Conservation (phyloP, 108 stramenopile genomes). For the Skeletonema tropicum region DNA sequence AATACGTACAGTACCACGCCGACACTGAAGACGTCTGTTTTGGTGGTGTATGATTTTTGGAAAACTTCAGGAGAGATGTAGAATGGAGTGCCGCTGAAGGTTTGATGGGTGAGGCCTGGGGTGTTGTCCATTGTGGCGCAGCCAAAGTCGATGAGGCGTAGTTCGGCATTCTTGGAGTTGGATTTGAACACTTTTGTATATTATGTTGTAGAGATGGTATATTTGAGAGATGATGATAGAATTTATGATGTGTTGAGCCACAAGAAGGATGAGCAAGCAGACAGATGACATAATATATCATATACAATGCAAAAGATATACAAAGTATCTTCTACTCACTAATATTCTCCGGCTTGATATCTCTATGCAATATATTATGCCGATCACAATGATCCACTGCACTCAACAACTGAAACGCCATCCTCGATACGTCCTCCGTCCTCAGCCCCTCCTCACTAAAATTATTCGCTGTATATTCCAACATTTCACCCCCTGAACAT, state of each 20-base stretch:
- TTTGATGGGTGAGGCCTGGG: conserved; percentile 42
- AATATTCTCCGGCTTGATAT: conserved; percentile 55
- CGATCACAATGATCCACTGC: conserved; percentile 68
- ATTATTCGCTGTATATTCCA: conserved; percentile 62
- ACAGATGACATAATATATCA: too few species aligned
- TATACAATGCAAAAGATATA: too few species aligned
- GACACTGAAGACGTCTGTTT: conserved; percentile 70
- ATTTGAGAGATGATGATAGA: too few species aligned
- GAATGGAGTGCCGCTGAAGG: conserved; percentile 77
- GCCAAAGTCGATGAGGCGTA: conserved; percentile 77
- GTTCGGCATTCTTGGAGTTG: conserved; percentile 42
- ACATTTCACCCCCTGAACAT: conserved; percentile 73
- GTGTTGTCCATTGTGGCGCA: conserved; percentile 48
- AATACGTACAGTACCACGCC: conserved; percentile 73
- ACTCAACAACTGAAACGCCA: conserved; percentile 64
- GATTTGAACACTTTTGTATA: conserved; percentile 37
- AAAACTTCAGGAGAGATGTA: conserved; percentile 83
- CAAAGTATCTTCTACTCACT: conserved; percentile 4
- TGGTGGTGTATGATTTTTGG: conserved; percentile 23
- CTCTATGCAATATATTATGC: conserved; percentile 52
- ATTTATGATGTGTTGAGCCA: too few species aligned
- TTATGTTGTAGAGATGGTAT: too few species aligned
- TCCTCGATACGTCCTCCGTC: conserved; percentile 73
- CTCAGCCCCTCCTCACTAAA: conserved; percentile 52
- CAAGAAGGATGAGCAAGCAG: too few species aligned